Percentiles rank a stretch among this genome's conserved stretches.
Evolutionary conservation across 352 stramenopile genomes (phyloP).

Genomic region (Phytopythium kandeliae): DNA sequence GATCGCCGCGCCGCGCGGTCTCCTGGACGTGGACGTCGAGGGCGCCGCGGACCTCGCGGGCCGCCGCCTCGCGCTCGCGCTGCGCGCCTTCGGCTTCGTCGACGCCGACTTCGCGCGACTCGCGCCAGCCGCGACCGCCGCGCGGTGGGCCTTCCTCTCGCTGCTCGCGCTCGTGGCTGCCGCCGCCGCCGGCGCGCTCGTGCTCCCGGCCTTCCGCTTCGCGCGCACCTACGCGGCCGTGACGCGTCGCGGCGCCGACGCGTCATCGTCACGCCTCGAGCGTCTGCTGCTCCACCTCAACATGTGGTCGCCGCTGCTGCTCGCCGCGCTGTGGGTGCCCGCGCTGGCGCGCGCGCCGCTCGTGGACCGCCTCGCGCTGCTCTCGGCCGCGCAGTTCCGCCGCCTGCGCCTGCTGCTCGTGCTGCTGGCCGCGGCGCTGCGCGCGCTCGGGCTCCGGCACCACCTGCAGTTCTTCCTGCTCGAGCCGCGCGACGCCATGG

Average conservation of each 20-base stretch:
- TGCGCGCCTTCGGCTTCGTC: constrained; percentile 52
- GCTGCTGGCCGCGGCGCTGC: constrained; percentile 36
- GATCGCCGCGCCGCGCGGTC: constrained; percentile 45
- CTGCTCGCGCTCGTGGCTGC: constrained; percentile 33
- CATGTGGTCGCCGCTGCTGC: constrained; percentile 55
- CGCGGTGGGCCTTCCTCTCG: constrained; percentile 25
- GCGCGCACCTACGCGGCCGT: constrained; percentile 76
- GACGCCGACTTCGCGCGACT: constrained; percentile 54
- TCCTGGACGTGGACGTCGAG: constrained; percentile 72
- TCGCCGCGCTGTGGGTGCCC: constrained; percentile 50
- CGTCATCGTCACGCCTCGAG: constrained; percentile 1
- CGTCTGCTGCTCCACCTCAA: constrained; percentile 60
- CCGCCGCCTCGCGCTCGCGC: constrained; percentile 35
- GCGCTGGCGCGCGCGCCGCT: constrained; percentile 37
- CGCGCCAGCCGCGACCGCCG: constrained; percentile 17
- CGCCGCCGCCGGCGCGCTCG: constrained; percentile 55
- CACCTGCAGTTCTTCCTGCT: constrained; percentile 78
- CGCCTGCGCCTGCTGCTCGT: constrained; percentile 45
- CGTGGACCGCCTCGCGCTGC: constrained; percentile 32
- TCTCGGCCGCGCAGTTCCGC: constrained; percentile 57
- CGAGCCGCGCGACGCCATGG: constrained; percentile 65
- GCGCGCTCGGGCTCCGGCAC: constrained; percentile 46
- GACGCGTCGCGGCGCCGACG: constrained; percentile 16
- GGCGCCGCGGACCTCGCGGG: constrained; percentile 27
- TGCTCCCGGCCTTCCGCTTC: constrained; percentile 72